Base-by-base conservation (phyloP, 352 stramenopile species). In the Albugo candida region DNA sequence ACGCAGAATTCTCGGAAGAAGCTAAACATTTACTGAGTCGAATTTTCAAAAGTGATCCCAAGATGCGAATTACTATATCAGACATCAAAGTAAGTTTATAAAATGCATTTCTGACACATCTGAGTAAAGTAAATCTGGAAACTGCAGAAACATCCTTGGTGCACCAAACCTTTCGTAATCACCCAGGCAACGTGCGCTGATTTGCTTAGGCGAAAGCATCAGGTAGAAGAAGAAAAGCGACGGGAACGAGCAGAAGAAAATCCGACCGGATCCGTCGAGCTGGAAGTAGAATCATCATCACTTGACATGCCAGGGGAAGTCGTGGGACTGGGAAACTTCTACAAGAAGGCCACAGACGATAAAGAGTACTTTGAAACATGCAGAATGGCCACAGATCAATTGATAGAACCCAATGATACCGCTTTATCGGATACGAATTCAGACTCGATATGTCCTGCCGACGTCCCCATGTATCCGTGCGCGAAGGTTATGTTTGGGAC, bases 21-120 rank as follows among this genome's bases (percentile, higher is more conserved):
- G 76, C 76, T 16, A 88, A 77, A 68, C 58, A 71, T 27, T 63
- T 86, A 31, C 63, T 88, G 60, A 70, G 61, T 18, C 60, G 63
- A 21, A 85, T 88, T 46, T 86, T 88, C 35, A 48, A 63, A 41
- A 70, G 81, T 19, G 69, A 73, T 48, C 71, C 73, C 24, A 64
- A 82, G 27, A 70, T 81, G 47, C 70, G 73, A 13, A 80, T 86
- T 55, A 86, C 73, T 17, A 58, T 89, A 36, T 50, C 53, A n/a
- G 73, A 85, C 39, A 89, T 86, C 58, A 82, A 74, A 62, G 65
- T 74, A 47, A 17, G 51, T 8, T 2, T 14, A 40, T n/a, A 13
- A 5, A 20, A 2, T 10, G 27, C 16, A 17, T 6, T 52, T 20
- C 39, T 5, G 12, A 47, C 20, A 48, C 11, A 42, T 43, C 27